phyloP scores from a whole-genome alignment of 2,329 filamentous ascomycete genomes.

The Mycosphaerella arachidis region DNA sequence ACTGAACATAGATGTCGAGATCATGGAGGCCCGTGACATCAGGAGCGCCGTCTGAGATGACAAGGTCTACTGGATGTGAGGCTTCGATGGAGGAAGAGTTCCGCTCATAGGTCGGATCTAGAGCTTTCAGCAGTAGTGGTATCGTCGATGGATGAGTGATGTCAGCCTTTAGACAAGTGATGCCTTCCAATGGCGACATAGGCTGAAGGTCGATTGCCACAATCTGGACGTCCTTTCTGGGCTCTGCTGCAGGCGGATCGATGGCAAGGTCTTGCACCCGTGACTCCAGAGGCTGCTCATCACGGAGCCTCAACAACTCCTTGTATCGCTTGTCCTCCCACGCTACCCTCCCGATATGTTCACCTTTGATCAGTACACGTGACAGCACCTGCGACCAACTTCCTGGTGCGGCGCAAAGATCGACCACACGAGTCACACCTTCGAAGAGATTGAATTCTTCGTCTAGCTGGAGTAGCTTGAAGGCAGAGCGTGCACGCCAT shows the following conservation, averaged over 20 bases:
- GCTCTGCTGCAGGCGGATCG: slow-evolving; percentile 6
- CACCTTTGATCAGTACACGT: slow-evolving; percentile 85
- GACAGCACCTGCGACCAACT: slow-evolving; percentile 98
- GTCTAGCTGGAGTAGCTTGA: slow-evolving; percentile 94
- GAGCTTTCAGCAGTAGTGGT: slow-evolving; percentile 75
- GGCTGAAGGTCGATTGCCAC: slow-evolving; percentile 94
- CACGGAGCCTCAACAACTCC: slow-evolving; percentile 22
- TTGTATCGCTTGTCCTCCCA: slow-evolving; percentile 80
- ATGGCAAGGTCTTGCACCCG: background rate
- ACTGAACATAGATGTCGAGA: slow-evolving; percentile 96
- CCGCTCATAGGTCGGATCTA: slow-evolving; percentile 62
- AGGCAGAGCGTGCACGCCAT: slow-evolving; percentile 92
- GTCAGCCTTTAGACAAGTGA: slow-evolving; percentile 86
- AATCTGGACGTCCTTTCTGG: slow-evolving; percentile 67
- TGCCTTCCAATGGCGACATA: slow-evolving; percentile 88
- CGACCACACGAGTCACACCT: slow-evolving; percentile 85
- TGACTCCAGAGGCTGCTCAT: slow-evolving; percentile 1
- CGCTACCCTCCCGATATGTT: slow-evolving; percentile 78
- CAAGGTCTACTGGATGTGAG: slow-evolving; percentile 79
- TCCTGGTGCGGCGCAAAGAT: slow-evolving; percentile 90
- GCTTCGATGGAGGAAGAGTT: slow-evolving; percentile 40
- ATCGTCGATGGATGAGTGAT: slow-evolving; percentile 97
- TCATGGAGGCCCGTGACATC: slow-evolving; percentile 97
- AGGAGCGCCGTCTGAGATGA: slow-evolving; percentile 90
- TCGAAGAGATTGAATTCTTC: slow-evolving; percentile 94